Percentiles rank a stretch among this genome's conserved stretches.
Conservation (phyloP, 139 green algal species). For the Chlamydomonas sp. region DNA sequence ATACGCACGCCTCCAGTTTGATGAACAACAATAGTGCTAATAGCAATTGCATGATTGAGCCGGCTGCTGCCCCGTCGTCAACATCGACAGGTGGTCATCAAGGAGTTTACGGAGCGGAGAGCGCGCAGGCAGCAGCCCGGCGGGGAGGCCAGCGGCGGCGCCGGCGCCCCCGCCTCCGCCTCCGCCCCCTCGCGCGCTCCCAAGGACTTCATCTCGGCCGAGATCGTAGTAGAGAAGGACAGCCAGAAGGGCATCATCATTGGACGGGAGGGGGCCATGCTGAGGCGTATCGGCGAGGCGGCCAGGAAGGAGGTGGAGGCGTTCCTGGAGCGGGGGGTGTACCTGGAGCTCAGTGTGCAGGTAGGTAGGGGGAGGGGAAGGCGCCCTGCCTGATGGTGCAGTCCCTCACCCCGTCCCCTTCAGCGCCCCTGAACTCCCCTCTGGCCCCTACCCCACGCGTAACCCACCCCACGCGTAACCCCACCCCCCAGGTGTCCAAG, state of each 20-base stretch:
- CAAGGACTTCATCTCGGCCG: conserved; percentile 78
- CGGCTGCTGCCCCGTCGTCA: no score
- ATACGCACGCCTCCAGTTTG: no score
- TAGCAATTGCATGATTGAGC: background rate
- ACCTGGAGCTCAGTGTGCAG: conserved; percentile 85
- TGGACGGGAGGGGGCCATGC: conserved; percentile 66
- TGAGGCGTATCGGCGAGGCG: conserved; percentile 72
- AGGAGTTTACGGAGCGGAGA: conserved; percentile 79
- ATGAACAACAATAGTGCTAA: background rate
- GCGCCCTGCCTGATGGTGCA: background rate
- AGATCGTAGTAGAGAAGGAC: conserved; percentile 67
- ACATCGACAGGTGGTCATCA: conserved; percentile 76
- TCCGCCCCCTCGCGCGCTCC: background rate
- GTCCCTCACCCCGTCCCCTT: no score
- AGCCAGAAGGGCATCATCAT: conserved; percentile 83
- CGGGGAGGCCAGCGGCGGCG: background rate
- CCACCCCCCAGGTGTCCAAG: conserved; percentile 18
- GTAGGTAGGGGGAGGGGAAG: conserved; percentile 67
- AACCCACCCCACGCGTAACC: background rate
- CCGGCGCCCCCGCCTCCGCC: no score
- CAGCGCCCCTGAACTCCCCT: background rate
- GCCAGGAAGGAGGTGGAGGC: conserved; percentile 81
- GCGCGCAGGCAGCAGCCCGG: background rate
- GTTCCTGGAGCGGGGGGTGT: conserved; percentile 83
- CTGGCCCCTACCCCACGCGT: background rate